Base-by-base conservation (phyloP, 2,329 filamentous ascomycete genomes). In the Drechslerella stenobrocha region DNA sequence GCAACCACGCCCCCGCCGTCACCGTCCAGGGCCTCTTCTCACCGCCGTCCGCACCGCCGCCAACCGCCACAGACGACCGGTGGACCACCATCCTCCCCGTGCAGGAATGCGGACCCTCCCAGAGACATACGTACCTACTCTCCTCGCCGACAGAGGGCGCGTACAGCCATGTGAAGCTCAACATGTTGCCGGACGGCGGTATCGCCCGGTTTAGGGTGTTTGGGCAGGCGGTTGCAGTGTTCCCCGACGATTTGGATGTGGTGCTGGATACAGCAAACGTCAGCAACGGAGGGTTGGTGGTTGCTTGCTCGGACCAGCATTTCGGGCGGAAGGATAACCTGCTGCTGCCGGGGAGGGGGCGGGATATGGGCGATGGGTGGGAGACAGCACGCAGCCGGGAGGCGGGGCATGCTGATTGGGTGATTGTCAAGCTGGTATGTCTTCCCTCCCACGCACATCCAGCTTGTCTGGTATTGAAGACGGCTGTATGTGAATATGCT, bases 361-460 rank as follows among this genome's bases (percentile, higher is more conserved):
- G 86, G 75, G 87, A 93, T 77, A 93, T 93, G 89, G 87, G 88
- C 51, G 89, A 92, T 75, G 89, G 89, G 5, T 93, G 89, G 89
- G 89, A 93, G 78, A 93, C 89, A 58, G 84, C 86, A 71, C 82
- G 89, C 55, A 89, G 87, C 32, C 80, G 89, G 50, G 84, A 81
- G 51, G 84, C 83, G 75, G 84, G 80, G 44, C 89, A 93, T 76
- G 78, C 88, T 18, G 89, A 93, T 76, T 93, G 89, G 88, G 81
- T 85, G n/a, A 84, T 92, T 71, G 83, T 93, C 70, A 82, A 83
- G 47, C 82, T 93, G 18, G 72, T 70, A 67, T 11, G 32, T 42
- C 24, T 26, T 40, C 20, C 9, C 18, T 18, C 11, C 11, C 35
- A 26, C 23, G 2, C 47, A 9, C n/a, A 4, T 8, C 5, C 9